These are phyloP conservation scores for Xylaria cubensis DNA, from an alignment of 495 filamentous ascomycete species.

Conservation along the genomic window DNA sequence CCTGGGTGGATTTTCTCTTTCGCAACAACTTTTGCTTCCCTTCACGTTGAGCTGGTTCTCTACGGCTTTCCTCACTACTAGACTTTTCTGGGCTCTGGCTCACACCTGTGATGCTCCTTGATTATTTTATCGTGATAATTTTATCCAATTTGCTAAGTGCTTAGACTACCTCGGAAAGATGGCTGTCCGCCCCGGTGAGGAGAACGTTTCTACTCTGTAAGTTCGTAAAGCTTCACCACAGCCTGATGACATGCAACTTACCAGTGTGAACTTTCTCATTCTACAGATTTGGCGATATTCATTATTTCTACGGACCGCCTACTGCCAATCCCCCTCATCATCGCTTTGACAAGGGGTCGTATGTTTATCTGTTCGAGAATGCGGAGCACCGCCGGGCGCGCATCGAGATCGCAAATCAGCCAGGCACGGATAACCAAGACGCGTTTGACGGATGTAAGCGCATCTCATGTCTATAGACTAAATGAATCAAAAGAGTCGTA, in stretches of 20 bases:
- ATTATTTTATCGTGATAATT: not conserved
- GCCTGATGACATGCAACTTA: constrained; percentile 12
- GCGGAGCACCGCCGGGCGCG: constrained; percentile 69
- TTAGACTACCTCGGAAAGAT: constrained; percentile 52
- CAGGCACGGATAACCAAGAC: constrained; percentile 86
- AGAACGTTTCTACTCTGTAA: constrained; percentile 80
- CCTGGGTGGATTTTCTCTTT: not conserved
- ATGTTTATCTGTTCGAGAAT: constrained; percentile 86
- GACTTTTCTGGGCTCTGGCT: not conserved
- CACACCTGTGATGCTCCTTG: not conserved
- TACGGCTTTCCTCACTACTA: constrained; percentile 1
- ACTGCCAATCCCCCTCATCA: constrained; percentile 75
- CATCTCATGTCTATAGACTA: not conserved
- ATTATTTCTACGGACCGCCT: constrained; percentile 84
- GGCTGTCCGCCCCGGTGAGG: constrained; percentile 80
- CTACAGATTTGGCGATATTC: constrained; percentile 82
- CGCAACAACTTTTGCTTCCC: constrained; percentile 19
- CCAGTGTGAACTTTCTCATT: not conserved
- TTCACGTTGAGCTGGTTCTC: constrained; percentile 28
- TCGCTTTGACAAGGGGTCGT: constrained; percentile 88
- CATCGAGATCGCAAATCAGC: constrained; percentile 86
- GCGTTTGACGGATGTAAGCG: constrained; percentile 81
- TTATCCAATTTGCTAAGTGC: not conserved
- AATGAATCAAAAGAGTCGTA: not conserved
- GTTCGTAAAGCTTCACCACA: constrained; percentile 40